Base-by-base conservation (phyloP, 805 yeast genomes). In the Brettanomyces sp. region DNA sequence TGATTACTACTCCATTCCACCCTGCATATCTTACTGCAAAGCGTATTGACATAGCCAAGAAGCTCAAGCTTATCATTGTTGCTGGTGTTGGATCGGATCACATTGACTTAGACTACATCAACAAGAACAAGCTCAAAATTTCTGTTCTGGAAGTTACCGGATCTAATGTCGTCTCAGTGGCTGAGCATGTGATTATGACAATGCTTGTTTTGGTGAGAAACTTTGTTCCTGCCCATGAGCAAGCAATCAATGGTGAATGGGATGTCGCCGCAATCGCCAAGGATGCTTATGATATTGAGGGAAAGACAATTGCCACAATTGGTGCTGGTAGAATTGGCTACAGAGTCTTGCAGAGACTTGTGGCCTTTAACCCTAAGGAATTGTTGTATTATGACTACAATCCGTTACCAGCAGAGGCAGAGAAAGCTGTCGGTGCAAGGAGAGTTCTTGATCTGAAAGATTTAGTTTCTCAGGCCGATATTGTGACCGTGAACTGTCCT, bases 251-350 rank as follows among this genome's bases (percentile, higher is more conserved):
- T 35, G 90, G 89, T 28, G 68, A 77, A 46, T 87, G 95, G 91
- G 82, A 72, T 74, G 23, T 50, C 59, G 5, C 39, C 44, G 36
- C 67, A 68, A 47, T 60, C 65, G 48, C 77, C 69, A 5, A 83
- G 82, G 3, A 74, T 80, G 0, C 73, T 78, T 5, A 62, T 77
- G 89, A 82, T 55, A 90, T 93, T 23, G 79, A 72, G 49, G 87
- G 86, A n/a, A 82, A 82, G 58, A 71, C 71, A 18, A 81, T 88
- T 28, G 96, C 96, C 42, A 80, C 88, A 45, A 67, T 85, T 44
- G 96, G 96, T 13, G 73, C 87, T 76, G 96, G 96, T 34, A 93
- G 95, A 30, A 88, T 88, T 64, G 96, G 96, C 41, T 76, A 87
- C 46, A 83, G 86, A 34, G 78, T 88, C 46, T 72, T 87, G 44